These are phyloP conservation scores for Pisolithus microcarpus DNA, from an alignment of 768 basidiomycete genomes.

Conservation along the genomic window DNA sequence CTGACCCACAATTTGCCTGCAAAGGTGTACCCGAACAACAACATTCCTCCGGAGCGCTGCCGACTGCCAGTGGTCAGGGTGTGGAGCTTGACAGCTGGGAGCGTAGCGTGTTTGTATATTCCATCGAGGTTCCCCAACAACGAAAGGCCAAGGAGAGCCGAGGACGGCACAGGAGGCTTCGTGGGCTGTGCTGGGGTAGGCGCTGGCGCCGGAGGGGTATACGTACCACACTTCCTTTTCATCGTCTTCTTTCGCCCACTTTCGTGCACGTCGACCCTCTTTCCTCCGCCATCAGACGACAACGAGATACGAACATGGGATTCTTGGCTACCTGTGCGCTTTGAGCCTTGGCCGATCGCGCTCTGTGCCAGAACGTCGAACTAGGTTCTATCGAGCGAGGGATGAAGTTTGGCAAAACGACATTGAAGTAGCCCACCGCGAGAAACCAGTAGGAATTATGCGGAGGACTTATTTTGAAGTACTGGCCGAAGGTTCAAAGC, in stretches of 20 bases:
- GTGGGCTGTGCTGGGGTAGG: constrained; percentile 12
- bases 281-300: constrained; percentile 57
- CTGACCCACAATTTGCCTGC: constrained; percentile 72
- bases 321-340: constrained; percentile 59
- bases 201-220: constrained; percentile 24
- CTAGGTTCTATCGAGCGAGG: constrained; percentile 36
- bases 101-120: constrained; percentile 64
- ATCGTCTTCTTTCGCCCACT: constrained; percentile 75
- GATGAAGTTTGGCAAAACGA: constrained; percentile 69
- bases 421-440: constrained; percentile 76
- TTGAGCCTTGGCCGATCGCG: constrained; percentile 60
- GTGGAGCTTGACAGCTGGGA: constrained; percentile 52
- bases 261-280: constrained; percentile 52
- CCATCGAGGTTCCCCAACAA: constrained; percentile 81
- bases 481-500: constrained; percentile 73
- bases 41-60: constrained; percentile 70
- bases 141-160: constrained; percentile 69
- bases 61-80: constrained; percentile 78
- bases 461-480: constrained; percentile 37
- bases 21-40: constrained; percentile 65
- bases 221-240: constrained; percentile 41
- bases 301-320: constrained; percentile 54
- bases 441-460: constrained; percentile 75
- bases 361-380: constrained; percentile 67
- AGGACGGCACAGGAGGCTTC: constrained; percentile 40